Percentiles rank a stretch among this genome's conserved stretches.
Conservation (phyloP, 495 filamentous ascomycete genomes). For the Glutinoglossum americanum region DNA sequence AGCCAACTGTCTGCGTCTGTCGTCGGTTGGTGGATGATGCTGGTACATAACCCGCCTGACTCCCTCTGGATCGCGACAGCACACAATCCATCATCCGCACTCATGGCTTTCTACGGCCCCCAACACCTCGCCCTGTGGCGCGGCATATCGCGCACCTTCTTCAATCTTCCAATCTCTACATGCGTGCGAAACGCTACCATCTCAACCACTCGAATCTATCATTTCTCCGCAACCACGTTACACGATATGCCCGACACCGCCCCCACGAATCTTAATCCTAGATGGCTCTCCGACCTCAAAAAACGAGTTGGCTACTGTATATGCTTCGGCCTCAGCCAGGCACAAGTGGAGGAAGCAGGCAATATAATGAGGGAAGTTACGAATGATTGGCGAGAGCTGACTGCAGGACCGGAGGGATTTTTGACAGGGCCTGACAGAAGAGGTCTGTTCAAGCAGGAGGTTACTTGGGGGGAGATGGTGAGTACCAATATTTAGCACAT, state of each 20-base stretch:
- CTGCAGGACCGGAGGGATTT: slow-evolving; percentile 66
- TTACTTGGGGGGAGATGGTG: slow-evolving; percentile 90
- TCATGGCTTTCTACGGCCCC: background rate
- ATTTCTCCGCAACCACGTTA: background rate
- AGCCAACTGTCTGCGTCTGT: background rate
- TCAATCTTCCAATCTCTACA: background rate
- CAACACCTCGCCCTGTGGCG: background rate
- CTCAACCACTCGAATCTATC: background rate
- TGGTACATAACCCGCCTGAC: background rate
- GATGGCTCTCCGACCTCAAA: slow-evolving; percentile 63
- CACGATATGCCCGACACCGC: slow-evolving; percentile 3
- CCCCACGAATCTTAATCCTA: slow-evolving; percentile 17
- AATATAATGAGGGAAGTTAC: slow-evolving; percentile 37
- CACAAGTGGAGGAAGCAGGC: slow-evolving; percentile 40
- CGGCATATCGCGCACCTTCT: background rate
- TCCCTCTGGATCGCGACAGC: background rate
- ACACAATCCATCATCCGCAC: background rate
- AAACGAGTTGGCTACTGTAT: slow-evolving; percentile 64
- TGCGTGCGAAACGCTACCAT: background rate
- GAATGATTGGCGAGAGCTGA: slow-evolving; percentile 53
- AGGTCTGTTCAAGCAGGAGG: slow-evolving; percentile 46
- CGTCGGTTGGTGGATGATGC: background rate
- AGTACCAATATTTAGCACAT: background rate
- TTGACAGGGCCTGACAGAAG: slow-evolving; percentile 40
- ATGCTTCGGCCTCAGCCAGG: slow-evolving; percentile 43